phyloP scores from a whole-genome alignment of 2,329 filamentous ascomycete genomes.

The Emericellopsis cladophorae region DNA sequence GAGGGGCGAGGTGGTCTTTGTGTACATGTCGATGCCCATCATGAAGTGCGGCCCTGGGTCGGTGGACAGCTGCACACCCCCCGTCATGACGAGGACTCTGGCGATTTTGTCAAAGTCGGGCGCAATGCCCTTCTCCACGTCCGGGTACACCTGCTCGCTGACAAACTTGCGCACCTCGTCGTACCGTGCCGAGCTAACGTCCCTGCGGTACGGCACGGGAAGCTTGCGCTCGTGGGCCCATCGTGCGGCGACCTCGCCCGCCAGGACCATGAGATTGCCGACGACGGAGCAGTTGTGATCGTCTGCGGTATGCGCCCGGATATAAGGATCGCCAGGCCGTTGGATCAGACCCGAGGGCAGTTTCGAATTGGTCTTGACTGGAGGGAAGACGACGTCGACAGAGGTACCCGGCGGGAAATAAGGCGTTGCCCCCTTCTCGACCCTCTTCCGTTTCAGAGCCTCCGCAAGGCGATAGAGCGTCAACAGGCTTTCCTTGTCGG shows the following conservation, averaged over 20 bases:
- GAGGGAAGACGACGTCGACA: slow-evolving; percentile 28
- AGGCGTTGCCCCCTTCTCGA: slow-evolving; percentile 35
- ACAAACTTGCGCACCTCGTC: slow-evolving; percentile 22
- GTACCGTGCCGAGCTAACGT: slow-evolving; percentile 26
- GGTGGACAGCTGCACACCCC: slow-evolving; percentile 38
- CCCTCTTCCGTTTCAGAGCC: slow-evolving; percentile 26
- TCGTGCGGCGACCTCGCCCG: slow-evolving; percentile 45
- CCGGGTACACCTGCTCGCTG: slow-evolving; percentile 19
- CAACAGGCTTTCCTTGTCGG: slow-evolving; percentile 31
- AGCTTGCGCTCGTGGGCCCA: slow-evolving; percentile 48
- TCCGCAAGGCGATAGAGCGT: slow-evolving; percentile 34
- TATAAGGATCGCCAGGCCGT: slow-evolving; percentile 32
- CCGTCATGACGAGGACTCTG: slow-evolving; percentile 20
- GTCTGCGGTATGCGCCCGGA: slow-evolving; percentile 20
- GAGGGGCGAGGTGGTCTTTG: slow-evolving; percentile 53
- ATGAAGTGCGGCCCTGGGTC: slow-evolving; percentile 40
- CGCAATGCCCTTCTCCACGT: slow-evolving; percentile 15
- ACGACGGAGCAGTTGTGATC: slow-evolving; percentile 21
- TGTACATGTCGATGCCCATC: slow-evolving; percentile 47
- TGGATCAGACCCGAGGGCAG: slow-evolving; percentile 12
- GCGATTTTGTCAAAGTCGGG: slow-evolving; percentile 17
- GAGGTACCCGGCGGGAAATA: slow-evolving; percentile 29
- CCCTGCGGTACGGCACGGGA: slow-evolving; percentile 44
- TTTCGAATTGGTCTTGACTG: slow-evolving; percentile 6
- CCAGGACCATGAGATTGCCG: slow-evolving; percentile 42